A percentile compares a stretch with the other conserved stretches of the same genome.
Evolutionary conservation across 2,329 filamentous ascomycete species (phyloP).

Genomic region (Pezicula neosporulosa): DNA sequence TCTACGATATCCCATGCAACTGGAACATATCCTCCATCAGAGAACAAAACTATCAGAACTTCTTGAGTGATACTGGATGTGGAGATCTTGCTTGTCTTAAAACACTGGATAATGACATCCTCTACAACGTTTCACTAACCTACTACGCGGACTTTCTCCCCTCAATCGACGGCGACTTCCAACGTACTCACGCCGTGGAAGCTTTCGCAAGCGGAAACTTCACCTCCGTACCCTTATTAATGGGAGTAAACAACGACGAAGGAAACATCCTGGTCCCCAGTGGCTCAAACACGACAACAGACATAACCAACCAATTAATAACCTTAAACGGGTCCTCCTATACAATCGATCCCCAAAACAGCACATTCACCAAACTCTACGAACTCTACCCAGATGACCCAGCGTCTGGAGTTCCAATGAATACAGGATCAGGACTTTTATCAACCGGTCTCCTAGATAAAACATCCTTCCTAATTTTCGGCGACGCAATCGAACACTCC

Average conservation of each 20-base stretch:
- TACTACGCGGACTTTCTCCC: constrained; percentile 18
- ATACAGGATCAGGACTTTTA: constrained; percentile 25
- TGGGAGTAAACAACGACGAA: constrained; percentile 59
- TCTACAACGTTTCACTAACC: constrained; percentile 33
- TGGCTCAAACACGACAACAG: constrained; percentile 52
- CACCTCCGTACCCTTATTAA: constrained; percentile 29
- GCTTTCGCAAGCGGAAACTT: constrained; percentile 27
- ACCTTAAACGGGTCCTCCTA: background rate
- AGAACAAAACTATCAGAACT: background rate
- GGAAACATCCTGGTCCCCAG: constrained; percentile 51
- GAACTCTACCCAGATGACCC: constrained; percentile 46
- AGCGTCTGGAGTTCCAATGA: constrained; percentile 40
- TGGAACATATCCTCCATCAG: constrained; percentile 18
- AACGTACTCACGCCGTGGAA: constrained; percentile 24
- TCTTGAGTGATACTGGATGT: constrained; percentile 22
- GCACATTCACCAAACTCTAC: constrained; percentile 33
- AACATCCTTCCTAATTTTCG: background rate
- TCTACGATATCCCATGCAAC: constrained; percentile 28
- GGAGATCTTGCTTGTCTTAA: constrained; percentile 40
- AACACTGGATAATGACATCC: constrained; percentile 37
- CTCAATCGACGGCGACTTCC: constrained; percentile 30
- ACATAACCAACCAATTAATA: constrained; percentile 27
- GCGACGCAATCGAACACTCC: background rate
- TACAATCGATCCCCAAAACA: constrained; percentile 7
- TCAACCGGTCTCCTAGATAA: constrained; percentile 7